Conservation (phyloP, 1,284 basidiomycete genomes). For the Schizophyllum commune region DNA sequence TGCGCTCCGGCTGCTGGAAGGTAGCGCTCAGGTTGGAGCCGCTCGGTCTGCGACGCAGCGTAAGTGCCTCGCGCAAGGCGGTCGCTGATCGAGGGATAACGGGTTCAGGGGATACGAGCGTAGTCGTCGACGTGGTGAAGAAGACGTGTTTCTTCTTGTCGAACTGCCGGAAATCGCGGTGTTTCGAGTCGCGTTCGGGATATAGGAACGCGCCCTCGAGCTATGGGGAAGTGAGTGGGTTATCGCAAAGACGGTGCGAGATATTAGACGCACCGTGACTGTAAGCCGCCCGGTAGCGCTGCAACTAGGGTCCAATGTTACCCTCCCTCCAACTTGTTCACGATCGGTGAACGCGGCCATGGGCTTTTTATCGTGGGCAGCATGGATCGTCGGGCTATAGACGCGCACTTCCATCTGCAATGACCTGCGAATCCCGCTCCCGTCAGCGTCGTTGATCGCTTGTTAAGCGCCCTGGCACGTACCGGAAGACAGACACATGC, state of each 20-base stretch:
- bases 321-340: conserved; percentile 50
- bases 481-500: conserved; percentile 42
- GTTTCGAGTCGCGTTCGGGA: conserved; percentile 24
- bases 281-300: conserved; percentile 45
- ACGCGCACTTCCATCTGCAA: conserved; percentile 50
- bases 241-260: conserved; percentile 3
- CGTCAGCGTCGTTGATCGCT: background rate
- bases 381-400: conserved; percentile 49
- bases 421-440: conserved; percentile 30
- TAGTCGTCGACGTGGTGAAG: conserved; percentile 40
- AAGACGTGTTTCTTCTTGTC: conserved; percentile 46
- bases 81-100: conserved; percentile 30
- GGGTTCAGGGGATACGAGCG: conserved; percentile 32
- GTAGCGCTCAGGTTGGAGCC: conserved; percentile 26
- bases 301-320: conserved; percentile 45
- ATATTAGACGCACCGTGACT: conserved; percentile 39
- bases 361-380: conserved; percentile 27
- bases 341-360: conserved; percentile 53
- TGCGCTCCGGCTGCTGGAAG: conserved; percentile 21
- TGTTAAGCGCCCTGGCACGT: conserved; percentile 6
- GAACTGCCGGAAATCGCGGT: conserved; percentile 14
- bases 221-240: conserved; percentile 25
- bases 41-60: conserved; percentile 32
- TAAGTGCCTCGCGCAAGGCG: conserved; percentile 46
- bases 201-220: conserved; percentile 59